These are phyloP conservation scores for Chamaenerion angustifolium DNA, from an alignment of 345 rosid species.

Conservation along the genomic window DNA sequence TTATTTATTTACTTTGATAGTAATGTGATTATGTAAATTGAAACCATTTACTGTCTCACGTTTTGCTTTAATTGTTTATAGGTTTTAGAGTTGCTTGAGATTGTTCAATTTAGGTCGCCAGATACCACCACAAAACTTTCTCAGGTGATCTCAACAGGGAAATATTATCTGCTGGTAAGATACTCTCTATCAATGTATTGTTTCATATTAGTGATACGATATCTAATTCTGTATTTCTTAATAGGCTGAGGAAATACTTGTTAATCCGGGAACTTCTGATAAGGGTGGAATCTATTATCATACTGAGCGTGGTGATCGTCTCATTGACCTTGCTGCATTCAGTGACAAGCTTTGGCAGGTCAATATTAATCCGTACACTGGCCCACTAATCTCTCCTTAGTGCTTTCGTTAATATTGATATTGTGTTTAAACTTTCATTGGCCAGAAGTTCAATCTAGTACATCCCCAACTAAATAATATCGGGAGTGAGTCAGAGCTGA, in stretches of 20 bases:
- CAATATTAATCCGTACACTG: slow-evolving; percentile 6
- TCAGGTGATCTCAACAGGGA: slow-evolving; percentile 44
- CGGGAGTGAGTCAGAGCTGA: slow-evolving; percentile 59
- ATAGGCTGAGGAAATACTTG: slow-evolving; percentile 78
- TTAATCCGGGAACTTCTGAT: slow-evolving; percentile 48
- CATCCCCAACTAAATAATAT: slow-evolving; percentile 48
- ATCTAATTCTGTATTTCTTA: slow-evolving; percentile 10
- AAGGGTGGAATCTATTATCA: slow-evolving; percentile 76
- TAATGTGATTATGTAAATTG: too few relatives aligned
- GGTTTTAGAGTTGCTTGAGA: slow-evolving; percentile 83
- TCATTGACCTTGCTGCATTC: slow-evolving; percentile 68
- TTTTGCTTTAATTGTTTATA: slow-evolving; percentile 17
- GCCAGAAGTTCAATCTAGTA: slow-evolving; percentile 55
- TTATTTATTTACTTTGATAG: too few relatives aligned
- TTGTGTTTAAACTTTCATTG: neutral
- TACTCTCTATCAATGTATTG: too few relatives aligned
- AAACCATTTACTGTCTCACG: too few relatives aligned
- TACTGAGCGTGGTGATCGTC: slow-evolving; percentile 89
- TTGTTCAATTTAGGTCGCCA: slow-evolving; percentile 74
- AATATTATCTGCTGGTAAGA: slow-evolving; percentile 62
- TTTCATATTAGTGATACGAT: too few relatives aligned
- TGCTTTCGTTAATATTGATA: too few relatives aligned
- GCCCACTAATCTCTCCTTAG: neutral
- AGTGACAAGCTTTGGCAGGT: slow-evolving; percentile 86
- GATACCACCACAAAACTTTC: slow-evolving; percentile 61